phyloP scores from a whole-genome alignment of 805 yeast species.

The Spathaspora girioi region DNA sequence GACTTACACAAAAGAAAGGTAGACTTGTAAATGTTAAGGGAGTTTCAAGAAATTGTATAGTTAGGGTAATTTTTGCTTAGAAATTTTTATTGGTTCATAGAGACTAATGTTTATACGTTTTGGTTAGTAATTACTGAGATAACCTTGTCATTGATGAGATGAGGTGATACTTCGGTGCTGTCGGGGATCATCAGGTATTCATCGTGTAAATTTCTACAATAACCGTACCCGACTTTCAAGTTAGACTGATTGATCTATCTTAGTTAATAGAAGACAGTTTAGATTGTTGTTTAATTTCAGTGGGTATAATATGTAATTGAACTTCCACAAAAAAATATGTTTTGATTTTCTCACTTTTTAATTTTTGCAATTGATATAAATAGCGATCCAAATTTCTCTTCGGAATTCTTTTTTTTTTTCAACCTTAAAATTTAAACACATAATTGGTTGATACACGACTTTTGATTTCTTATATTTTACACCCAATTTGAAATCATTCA shows the following conservation, averaged over 20 bases:
- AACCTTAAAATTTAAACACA: background rate
- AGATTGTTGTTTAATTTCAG: background rate
- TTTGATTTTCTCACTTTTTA: background rate
- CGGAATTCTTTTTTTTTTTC: background rate
- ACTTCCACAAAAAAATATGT: background rate
- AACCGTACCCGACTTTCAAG: background rate
- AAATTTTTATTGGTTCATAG: too few species aligned
- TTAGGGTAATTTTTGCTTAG: too few species aligned
- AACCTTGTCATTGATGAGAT: background rate
- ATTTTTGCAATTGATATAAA: background rate
- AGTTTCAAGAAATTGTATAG: too few species aligned
- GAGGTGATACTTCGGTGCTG: background rate
- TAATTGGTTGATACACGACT: background rate
- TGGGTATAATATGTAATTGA: background rate
- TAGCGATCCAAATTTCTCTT: background rate
- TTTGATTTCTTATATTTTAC: background rate
- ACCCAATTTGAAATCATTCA: background rate
- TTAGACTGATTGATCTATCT: background rate
- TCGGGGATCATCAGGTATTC: background rate
- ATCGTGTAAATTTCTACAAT: background rate
- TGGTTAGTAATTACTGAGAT: background rate
- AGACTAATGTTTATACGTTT: too few species aligned
- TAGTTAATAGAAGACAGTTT: background rate
- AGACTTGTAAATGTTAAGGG: too few species aligned
- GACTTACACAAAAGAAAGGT: background rate